Evolutionary conservation across 108 stramenopile genomes (phyloP), one percentile per base, ranked within the genome.

Genomic region (Cylindrotheca closterium): DNA sequence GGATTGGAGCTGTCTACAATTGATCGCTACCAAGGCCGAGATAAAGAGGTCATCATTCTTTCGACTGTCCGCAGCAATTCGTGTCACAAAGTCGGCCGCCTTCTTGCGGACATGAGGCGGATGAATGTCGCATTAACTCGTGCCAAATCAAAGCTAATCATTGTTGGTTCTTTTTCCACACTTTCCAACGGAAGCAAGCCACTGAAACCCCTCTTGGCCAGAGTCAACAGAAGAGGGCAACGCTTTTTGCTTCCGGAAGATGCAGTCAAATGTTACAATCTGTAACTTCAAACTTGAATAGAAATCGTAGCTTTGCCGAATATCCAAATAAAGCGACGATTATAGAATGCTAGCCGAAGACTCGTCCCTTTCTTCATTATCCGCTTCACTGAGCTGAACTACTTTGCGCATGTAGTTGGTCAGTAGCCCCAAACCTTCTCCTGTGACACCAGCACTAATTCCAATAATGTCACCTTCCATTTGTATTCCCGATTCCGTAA

Each of bases 81-180:
- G 0, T 73, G 80, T 56, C 79, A 86, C 24, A 81, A 82, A 25
- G 59, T 73, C 24, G 93, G 93, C 2, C 77, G 71, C 26, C 66
- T 97, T 1, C 80, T 97, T 7, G 74, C 85, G 47, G 96, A 96
- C 70, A 74, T 62, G 32, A 67, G 91, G 4, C 77, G 96, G 18
- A 61, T 97, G 7, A 97, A 95, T 67, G 96, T 97, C 17, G 96
- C 94, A 18, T 58, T 96, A 23, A 91, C 93, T 31, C 74, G 96
- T 45, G 96, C 96, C 18, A 95, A 92, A 61, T 58, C 57, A 26
- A 97, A 96, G 73, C 64, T 97, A 4, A 86, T 97, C 25, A 77
- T 97, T 47, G 65, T 97, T 18, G 96, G 94, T 48, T 91, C 89
- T 2, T 87, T 74, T 50, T 58, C 73, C 28, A 94, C 93, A 0